Evolutionary conservation across 306 rosid genomes (phyloP), one percentile per base, ranked within the genome.

Genomic region (Medicago arabica): DNA sequence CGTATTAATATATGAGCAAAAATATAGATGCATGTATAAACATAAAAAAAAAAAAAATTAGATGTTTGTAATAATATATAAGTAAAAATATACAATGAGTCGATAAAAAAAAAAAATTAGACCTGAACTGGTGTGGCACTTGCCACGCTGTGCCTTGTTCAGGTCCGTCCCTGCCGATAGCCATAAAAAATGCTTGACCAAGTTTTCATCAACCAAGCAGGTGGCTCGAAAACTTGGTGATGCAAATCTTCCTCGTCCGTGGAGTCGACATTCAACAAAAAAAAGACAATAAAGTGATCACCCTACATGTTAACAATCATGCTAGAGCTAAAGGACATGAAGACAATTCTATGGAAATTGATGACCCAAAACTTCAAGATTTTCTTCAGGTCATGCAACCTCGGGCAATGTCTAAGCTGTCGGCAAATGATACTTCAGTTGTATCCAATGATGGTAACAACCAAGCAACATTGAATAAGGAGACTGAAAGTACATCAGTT

Each of bases 361-460:
- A 76, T 78, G 96, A 90, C 67, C 82, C 89, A 1, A 63, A 88
- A 80, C 86, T 95, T 57, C 84, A 86, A 67, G 99, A 95, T 57
- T 95, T 90, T 82, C 86, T 95, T 80, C 82, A 92, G 85, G 97
- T 92, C 65, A 89, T 87, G 92, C 92, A 90, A 82, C 89, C 99
- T 61, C 87, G 97, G 57, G 77, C 71, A 8, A 88, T 88, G 78
- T 86, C 97, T 43, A 95, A 95, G 74, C 3, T 87, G 81, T 95
- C 97, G 99, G 96, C 86, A 49, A 90, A 95, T 83, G 97, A 92
- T 82, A 67, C 85, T 1, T 31, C 86, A 41, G 9, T 81, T 58
- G 80, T 79, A 60, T 60, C 80, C 39, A 81, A 66, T 78, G 81
- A 61, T 58, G 74, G 44, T 31, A 73, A 75, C 63, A 80, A 82